Conservation (phyloP, 164 flowering plant species). For the Vitis vinifera region DNA sequence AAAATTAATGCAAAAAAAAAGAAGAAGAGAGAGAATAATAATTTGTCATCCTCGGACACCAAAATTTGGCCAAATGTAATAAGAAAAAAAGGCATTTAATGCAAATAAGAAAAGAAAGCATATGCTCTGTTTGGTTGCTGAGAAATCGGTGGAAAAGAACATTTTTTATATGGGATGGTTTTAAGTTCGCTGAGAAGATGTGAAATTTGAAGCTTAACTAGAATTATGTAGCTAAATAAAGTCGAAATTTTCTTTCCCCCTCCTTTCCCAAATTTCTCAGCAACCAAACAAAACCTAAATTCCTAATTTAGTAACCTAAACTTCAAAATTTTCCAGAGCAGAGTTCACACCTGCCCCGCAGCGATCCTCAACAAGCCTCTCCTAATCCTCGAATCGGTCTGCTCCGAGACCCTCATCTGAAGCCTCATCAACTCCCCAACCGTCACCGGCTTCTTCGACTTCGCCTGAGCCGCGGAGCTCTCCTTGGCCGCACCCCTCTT, state of each 20-base stretch:
- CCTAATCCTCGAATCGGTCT: slow-evolving; percentile 69
- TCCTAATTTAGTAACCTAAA: neutral
- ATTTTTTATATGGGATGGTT: no score
- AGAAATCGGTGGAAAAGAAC: no score
- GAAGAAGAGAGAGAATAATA: no score
- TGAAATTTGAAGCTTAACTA: slow-evolving; percentile 13
- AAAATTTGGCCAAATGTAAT: no score
- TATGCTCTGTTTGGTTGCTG: no score
- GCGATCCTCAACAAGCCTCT: slow-evolving; percentile 74
- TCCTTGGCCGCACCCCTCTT: slow-evolving; percentile 9
- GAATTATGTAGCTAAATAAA: neutral
- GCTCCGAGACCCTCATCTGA: slow-evolving; percentile 88
- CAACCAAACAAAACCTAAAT: slow-evolving; percentile 11
- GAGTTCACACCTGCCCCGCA: slow-evolving; percentile 65
- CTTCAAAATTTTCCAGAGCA: neutral
- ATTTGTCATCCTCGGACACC: no score
- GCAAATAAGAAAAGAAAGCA: no score
- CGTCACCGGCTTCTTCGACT: slow-evolving; percentile 46
- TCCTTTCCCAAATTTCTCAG: neutral
- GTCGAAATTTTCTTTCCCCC: neutral
- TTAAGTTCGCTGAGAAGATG: neutral
- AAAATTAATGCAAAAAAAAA: no score
- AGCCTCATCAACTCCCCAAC: slow-evolving; percentile 74
- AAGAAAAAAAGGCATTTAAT: no score
- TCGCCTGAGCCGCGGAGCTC: slow-evolving; percentile 16